Evolutionary conservation across 2,329 filamentous ascomycete genomes (phyloP).

Genomic region (Passalora sequoiae): DNA sequence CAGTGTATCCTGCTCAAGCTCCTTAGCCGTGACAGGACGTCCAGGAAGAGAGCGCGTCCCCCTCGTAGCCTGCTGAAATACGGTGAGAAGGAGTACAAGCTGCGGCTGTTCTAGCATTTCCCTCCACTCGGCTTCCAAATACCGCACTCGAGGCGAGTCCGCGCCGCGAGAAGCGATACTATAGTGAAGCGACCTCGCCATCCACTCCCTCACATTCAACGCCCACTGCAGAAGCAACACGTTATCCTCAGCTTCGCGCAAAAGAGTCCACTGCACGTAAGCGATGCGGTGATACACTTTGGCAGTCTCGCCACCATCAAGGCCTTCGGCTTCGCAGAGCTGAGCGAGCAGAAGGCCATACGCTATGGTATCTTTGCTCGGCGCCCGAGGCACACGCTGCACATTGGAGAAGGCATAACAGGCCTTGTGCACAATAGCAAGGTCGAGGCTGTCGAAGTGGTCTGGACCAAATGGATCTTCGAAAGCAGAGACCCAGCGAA

Average conservation of each 20-base stretch:
- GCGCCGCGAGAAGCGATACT: background rate
- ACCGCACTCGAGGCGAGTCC: background rate
- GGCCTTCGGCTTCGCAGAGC: background rate
- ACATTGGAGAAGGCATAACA: background rate
- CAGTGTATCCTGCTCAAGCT: too few species aligned
- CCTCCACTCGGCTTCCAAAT: too few species aligned
- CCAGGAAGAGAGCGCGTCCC: too few species aligned
- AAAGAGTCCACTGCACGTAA: background rate
- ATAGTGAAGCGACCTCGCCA: background rate
- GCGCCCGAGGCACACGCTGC: background rate
- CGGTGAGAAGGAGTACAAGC: too few species aligned
- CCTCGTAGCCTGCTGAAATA: too few species aligned
- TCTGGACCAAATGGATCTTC: background rate
- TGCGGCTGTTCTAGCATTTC: too few species aligned
- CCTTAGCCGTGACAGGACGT: too few species aligned
- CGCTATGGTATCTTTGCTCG: background rate
- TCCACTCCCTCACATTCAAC: background rate
- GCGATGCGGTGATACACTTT: background rate
- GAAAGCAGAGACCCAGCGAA: background rate
- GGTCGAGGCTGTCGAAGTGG: background rate
- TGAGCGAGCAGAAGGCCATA: background rate
- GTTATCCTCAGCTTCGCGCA: background rate
- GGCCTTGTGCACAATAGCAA: background rate
- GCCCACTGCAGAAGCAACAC: background rate
- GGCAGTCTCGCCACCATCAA: background rate